phyloP scores from a whole-genome alignment of 192 early-diverging fungal species.

The Rhizophagus prolifer region DNA sequence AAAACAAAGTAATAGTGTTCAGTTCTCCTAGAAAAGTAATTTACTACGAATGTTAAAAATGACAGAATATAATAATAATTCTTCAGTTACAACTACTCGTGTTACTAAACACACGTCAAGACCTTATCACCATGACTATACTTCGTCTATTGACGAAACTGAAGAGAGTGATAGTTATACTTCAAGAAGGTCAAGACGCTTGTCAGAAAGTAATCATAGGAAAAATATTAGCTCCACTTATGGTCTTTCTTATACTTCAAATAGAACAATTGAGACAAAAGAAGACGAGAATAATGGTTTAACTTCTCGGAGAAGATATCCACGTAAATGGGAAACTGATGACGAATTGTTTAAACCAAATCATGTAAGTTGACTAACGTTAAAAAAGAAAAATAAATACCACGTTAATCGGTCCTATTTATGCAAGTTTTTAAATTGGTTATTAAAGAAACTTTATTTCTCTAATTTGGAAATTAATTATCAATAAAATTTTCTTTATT shows the following conservation, averaged over 20 bases:
- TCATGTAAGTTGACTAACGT: not conserved
- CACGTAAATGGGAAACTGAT: conserved; percentile 27
- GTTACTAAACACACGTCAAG: not conserved
- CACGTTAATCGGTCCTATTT: no score
- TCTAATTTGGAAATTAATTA: not conserved
- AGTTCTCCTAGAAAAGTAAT: not conserved
- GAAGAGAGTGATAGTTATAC: conserved; percentile 19
- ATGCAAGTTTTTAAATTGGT: no score
- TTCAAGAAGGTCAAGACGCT: not conserved
- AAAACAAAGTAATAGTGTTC: not conserved
- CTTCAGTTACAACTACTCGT: conserved; percentile 9
- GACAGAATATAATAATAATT: not conserved
- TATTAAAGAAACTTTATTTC: not conserved
- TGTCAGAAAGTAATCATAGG: not conserved
- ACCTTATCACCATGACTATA: conserved; percentile 7
- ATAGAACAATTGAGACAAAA: conserved; percentile 13
- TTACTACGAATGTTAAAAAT: not conserved
- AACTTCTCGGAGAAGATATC: not conserved
- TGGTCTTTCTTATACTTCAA: not conserved
- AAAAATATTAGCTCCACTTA: not conserved
- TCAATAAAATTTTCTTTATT: not conserved
- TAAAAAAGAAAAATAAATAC: no score
- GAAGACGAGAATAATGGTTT: not conserved
- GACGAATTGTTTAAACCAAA: conserved; percentile 28
- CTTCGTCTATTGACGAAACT: conserved; percentile 4